Percentiles rank a stretch among this genome's conserved stretches.
Evolutionary conservation across 2,329 filamentous ascomycete species (phyloP).

Genomic region (Hymenoscyphus fructigenus): DNA sequence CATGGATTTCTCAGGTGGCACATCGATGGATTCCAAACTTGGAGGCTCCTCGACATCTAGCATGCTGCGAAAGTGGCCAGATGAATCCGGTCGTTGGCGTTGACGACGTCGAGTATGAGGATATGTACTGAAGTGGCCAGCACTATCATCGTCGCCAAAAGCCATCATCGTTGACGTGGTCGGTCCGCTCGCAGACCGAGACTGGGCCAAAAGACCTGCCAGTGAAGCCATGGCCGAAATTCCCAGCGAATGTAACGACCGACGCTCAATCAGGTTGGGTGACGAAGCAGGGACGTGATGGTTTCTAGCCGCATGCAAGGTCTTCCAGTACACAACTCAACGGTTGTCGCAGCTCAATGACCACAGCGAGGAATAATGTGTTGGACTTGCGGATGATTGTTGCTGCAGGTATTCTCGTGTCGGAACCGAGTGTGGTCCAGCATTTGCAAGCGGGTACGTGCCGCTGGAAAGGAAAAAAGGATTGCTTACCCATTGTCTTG

Average conservation of each 20-base stretch:
- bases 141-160: conserved; percentile 16
- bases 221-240: conserved; percentile 25
- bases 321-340: conserved; percentile 13
- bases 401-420: conserved; percentile 15
- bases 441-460: conserved; percentile 13
- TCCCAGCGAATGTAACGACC: neutral
- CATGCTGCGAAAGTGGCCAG: conserved; percentile 51
- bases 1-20: conserved; percentile 30
- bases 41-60: conserved; percentile 51
- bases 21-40: conserved; percentile 30
- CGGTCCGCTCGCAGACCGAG: conserved; percentile 22
- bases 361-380: conserved; percentile 12
- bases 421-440: conserved; percentile 7
- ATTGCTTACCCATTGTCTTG: conserved; percentile 38
- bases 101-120: conserved; percentile 30
- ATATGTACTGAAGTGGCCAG: conserved; percentile 17
- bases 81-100: conserved; percentile 26
- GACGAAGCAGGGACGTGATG: neutral
- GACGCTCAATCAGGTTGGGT: conserved; percentile 13
- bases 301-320: conserved; percentile 23
- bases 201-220: conserved; percentile 22
- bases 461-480: conserved; percentile 25
- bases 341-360: conserved; percentile 12
- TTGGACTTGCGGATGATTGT: conserved; percentile 13
- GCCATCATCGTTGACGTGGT: conserved; percentile 14